Conservation (phyloP, 2,329 filamentous ascomycete genomes). For the Diaporthe nobilis region DNA sequence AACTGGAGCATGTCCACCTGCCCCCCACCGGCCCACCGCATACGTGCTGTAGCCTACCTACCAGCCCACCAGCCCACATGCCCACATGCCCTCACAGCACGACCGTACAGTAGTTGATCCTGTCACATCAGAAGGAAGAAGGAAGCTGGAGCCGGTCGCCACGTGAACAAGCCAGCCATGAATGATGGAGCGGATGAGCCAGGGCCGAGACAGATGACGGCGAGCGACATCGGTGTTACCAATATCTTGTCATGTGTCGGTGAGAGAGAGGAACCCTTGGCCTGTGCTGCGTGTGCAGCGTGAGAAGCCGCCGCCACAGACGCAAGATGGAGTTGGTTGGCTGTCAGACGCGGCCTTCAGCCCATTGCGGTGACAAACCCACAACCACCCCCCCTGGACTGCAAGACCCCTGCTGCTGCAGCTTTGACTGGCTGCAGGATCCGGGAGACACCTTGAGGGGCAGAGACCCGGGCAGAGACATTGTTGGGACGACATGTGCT, state of each 20-base stretch:
- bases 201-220: constrained; percentile 30
- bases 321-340: constrained; percentile 33
- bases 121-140: constrained; percentile 1
- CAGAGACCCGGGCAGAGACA: constrained; percentile 8
- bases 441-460: background rate
- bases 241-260: constrained; percentile 40
- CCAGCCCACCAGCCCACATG: background rate
- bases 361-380: constrained; percentile 30
- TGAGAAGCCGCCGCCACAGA: constrained; percentile 27
- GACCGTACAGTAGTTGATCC: background rate
- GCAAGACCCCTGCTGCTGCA: constrained; percentile 35
- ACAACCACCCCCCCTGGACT: constrained; percentile 8
- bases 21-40: background rate
- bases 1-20: constrained; percentile 7
- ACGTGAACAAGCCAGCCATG: constrained; percentile 26
- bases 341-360: constrained; percentile 34
- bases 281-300: constrained; percentile 36
- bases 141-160: constrained; percentile 27
- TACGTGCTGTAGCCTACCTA: background rate
- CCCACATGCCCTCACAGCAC: background rate
- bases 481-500: background rate
- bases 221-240: constrained; percentile 35
- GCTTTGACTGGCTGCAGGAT: constrained; percentile 7
- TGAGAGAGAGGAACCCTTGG: constrained; percentile 28
- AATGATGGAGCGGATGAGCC: background rate